Conservation (phyloP, 202 grass and related monocot species). For the Carex sylvatica region DNA sequence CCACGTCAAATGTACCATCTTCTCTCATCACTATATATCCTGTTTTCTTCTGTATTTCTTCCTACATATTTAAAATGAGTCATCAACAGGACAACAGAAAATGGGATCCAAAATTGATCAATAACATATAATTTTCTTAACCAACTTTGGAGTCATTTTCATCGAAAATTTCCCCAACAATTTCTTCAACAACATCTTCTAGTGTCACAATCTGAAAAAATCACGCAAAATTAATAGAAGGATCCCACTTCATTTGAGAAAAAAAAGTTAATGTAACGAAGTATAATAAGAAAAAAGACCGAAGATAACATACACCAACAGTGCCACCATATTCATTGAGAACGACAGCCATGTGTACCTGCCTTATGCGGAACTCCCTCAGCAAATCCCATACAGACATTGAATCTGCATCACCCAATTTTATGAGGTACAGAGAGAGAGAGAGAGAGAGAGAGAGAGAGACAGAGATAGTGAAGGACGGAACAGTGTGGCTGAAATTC, state of each 20-base stretch:
- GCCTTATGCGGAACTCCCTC: conserved; percentile 93
- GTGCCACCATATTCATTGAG: conserved; percentile 99
- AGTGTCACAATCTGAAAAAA: conserved; percentile 86
- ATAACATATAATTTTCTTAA: conserved; percentile 21
- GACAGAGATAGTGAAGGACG: not conserved
- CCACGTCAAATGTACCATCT: conserved; percentile 91
- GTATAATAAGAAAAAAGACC: conserved; percentile 13
- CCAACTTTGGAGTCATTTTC: conserved; percentile 98
- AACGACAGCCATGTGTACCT: conserved; percentile 99
- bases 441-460: conserved; percentile 24
- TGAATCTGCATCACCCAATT: conserved; percentile 70
- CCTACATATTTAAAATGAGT: conserved; percentile 37
- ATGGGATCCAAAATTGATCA: not conserved
- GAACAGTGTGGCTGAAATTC: too few species aligned
- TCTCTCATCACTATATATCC: conserved; percentile 85
- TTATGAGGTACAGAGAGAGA: conserved; percentile 16
- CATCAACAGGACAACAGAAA: conserved; percentile 1
- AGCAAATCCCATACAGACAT: conserved; percentile 98
- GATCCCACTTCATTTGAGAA: conserved; percentile 5
- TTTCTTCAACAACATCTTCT: conserved; percentile 99
- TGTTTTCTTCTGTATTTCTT: conserved; percentile 98
- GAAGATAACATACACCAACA: conserved; percentile 72
- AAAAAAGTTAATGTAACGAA: conserved; percentile 25
- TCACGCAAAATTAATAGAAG: conserved; percentile 21
- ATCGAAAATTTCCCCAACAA: conserved; percentile 97